Conservation (phyloP, 2,329 filamentous ascomycete genomes). For the Fusarium sp. region DNA sequence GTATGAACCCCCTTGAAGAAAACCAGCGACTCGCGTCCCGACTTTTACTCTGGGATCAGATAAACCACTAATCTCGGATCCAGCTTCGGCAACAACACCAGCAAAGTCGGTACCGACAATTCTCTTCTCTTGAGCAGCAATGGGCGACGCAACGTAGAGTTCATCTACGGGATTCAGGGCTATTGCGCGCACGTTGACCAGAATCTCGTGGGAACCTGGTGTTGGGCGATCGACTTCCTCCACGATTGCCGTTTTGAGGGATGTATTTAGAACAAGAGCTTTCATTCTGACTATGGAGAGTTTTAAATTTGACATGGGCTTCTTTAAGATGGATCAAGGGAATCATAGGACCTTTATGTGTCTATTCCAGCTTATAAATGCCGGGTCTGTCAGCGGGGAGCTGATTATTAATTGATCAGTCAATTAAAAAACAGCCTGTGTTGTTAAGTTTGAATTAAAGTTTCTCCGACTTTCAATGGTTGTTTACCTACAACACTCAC, state of each 20-base stretch:
- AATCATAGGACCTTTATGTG: fast-evolving
- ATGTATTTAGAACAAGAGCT: conserved; percentile 32
- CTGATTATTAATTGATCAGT: not conserved
- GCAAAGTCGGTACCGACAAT: conserved; percentile 53
- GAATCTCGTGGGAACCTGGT: conserved; percentile 24
- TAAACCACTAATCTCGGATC: conserved; percentile 4
- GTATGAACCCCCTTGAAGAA: conserved; percentile 49
- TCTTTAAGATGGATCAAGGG: fast-evolving
- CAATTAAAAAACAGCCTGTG: too few relatives aligned
- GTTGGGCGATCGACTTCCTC: conserved; percentile 25
- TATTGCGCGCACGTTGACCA: conserved; percentile 37
- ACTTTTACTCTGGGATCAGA: conserved; percentile 24
- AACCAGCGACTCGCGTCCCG: conserved; percentile 50
- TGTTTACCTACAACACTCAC: not conserved
- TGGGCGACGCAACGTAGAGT: conserved; percentile 47
- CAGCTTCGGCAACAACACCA: conserved; percentile 42
- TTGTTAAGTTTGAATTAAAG: not conserved
- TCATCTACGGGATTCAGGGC: conserved; percentile 43
- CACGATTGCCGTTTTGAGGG: not conserved
- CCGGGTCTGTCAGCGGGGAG: not conserved
- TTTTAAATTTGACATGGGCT: not conserved
- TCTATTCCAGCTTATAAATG: not conserved
- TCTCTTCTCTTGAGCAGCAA: conserved; percentile 42
- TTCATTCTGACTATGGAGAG: conserved; percentile 24
- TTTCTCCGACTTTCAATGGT: not conserved